Evolutionary conservation across 139 green algal species (phyloP).

Genomic region (Mesotaenium endlicherianum): DNA sequence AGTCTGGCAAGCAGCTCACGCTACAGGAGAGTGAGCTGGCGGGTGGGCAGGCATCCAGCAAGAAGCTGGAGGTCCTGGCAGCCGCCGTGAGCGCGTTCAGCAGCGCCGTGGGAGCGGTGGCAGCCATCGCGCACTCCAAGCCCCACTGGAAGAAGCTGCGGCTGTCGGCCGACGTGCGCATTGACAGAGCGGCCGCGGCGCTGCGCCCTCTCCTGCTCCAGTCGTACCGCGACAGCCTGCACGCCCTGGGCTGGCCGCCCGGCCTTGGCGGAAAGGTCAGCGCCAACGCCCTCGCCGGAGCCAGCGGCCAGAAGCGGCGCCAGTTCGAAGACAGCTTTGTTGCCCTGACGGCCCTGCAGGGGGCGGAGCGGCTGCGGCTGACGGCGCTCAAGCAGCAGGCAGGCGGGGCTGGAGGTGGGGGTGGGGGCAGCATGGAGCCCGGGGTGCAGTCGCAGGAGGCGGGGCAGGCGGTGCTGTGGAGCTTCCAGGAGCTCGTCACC

Average conservation of each 20-base stretch:
- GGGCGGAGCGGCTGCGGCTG: neutral
- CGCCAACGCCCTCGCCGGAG: neutral
- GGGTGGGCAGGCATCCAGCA: neutral
- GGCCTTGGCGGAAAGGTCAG: neutral
- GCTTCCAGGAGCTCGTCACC: neutral
- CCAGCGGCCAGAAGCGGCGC: neutral
- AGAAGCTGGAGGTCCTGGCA: neutral
- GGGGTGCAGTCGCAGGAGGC: too few relatives aligned
- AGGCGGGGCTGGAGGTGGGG: too few relatives aligned
- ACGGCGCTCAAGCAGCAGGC: too few relatives aligned
- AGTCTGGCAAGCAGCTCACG: neutral
- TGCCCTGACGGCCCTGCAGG: neutral
- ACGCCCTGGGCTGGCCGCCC: neutral
- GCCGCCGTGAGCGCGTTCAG: neutral
- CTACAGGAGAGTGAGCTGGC: neutral
- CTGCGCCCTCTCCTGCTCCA: neutral
- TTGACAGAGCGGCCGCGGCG: neutral
- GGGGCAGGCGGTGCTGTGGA: conserved; percentile 11
- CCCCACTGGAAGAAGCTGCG: neutral
- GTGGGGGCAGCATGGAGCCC: too few relatives aligned
- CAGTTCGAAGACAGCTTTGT: conserved; percentile 5
- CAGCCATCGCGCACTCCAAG: neutral
- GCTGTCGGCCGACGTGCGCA: neutral
- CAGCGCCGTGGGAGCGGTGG: neutral
- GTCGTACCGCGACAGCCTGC: neutral